phyloP scores from a whole-genome alignment of 164 flowering plant genomes.

The Vitis cinerea region DNA sequence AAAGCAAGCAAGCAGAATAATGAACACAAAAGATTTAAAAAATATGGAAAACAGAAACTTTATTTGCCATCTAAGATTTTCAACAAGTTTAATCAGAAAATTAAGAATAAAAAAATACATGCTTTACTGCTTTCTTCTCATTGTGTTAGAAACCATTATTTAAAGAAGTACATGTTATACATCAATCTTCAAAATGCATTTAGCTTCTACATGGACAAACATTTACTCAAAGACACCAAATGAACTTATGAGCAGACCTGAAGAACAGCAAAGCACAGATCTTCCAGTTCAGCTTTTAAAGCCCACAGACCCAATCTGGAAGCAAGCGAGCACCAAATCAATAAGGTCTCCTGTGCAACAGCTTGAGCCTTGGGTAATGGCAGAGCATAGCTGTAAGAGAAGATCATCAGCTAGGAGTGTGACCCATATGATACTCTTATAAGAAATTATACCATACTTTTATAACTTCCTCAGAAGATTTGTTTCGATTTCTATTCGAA shows the following conservation, averaged over 20 bases:
- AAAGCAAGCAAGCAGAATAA: too few relatives aligned
- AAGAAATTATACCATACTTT: not conserved
- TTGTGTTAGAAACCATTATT: not conserved
- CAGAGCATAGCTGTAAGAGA: constrained; percentile 66
- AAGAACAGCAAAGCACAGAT: constrained; percentile 93
- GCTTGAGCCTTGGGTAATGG: constrained; percentile 82
- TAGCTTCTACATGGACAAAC: not conserved
- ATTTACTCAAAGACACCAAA: not conserved
- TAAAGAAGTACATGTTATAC: not conserved
- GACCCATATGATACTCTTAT: not conserved
- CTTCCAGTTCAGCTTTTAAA: constrained; percentile 92
- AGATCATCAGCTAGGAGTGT: not conserved
- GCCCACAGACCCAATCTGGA: constrained; percentile 97
- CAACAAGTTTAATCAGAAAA: too few relatives aligned
- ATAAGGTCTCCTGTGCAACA: constrained; percentile 88
- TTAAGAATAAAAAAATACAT: too few relatives aligned
- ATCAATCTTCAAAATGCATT: constrained; percentile 1
- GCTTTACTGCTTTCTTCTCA: not conserved
- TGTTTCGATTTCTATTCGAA: too few relatives aligned
- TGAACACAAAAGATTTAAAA: too few relatives aligned
- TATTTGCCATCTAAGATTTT: too few relatives aligned
- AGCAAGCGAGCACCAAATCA: constrained; percentile 97
- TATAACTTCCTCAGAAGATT: too few relatives aligned
- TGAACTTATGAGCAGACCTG: constrained; percentile 50
- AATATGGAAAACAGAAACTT: too few relatives aligned